Conservation (phyloP, 768 basidiomycete species). For the Mycena albidolilacea region DNA sequence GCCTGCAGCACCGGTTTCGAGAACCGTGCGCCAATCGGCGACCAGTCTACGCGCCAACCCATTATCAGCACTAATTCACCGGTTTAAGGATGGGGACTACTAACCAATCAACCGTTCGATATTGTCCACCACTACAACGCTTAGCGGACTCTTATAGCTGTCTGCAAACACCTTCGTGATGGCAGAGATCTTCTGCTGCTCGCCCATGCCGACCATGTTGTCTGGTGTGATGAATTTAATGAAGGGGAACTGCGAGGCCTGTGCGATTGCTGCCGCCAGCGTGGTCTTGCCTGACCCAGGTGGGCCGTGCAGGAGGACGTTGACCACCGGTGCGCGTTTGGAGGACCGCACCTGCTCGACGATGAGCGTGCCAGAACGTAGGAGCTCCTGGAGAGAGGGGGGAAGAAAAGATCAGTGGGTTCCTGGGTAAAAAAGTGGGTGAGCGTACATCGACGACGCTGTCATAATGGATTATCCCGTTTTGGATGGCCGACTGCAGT, state of each 20-base stretch:
- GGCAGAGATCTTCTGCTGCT: conserved; percentile 90
- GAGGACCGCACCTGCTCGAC: conserved; percentile 96
- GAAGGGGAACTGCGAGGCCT: conserved; percentile 95
- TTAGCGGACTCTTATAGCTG: conserved; percentile 97
- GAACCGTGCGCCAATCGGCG: conserved; percentile 96
- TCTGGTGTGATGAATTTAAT: conserved; percentile 98
- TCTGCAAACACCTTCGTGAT: conserved; percentile 95
- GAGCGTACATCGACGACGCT: conserved; percentile 78
- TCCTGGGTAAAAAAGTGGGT: conserved; percentile 16
- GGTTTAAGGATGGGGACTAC: background rate
- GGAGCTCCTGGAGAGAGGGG: conserved; percentile 75
- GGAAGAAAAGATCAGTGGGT: background rate
- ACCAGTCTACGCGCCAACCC: conserved; percentile 75
- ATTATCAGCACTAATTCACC: background rate
- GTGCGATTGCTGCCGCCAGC: conserved; percentile 93
- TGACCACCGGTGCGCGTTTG: conserved; percentile 92
- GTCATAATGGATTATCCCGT: conserved; percentile 95
- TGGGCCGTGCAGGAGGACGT: conserved; percentile 89
- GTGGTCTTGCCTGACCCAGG: conserved; percentile 97
- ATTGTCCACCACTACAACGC: conserved; percentile 96
- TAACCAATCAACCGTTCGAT: conserved; percentile 92
- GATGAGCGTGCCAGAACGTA: conserved; percentile 89
- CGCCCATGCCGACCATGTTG: conserved; percentile 96
- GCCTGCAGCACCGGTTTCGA: conserved; percentile 95
- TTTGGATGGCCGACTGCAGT: conserved; percentile 91